phyloP scores from a whole-genome alignment of 1,284 basidiomycete species.

The Leccinum laetum region DNA sequence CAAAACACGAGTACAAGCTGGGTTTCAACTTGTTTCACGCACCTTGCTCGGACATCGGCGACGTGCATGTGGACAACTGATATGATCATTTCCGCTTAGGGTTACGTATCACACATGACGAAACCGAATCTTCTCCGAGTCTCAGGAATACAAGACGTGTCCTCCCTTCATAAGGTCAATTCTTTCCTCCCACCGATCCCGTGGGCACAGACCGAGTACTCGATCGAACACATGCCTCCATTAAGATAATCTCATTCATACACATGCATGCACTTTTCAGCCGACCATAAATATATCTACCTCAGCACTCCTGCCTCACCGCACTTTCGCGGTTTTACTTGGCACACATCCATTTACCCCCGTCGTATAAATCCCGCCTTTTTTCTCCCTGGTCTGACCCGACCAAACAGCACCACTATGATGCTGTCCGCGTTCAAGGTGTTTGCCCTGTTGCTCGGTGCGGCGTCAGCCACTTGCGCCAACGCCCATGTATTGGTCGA shows the following conservation, averaged over 20 bases:
- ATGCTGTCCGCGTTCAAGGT: constrained; percentile 17
- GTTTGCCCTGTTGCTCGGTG: constrained; percentile 16
- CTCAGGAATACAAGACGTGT: not conserved
- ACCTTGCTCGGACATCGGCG: not conserved
- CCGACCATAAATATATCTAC: not conserved
- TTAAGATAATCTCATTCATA: not conserved
- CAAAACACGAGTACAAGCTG: not conserved
- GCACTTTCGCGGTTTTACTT: not conserved
- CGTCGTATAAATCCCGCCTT: constrained; percentile 4
- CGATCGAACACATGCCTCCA: not conserved
- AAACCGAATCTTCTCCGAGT: not conserved
- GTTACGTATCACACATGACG: not conserved
- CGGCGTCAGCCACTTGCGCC: constrained; percentile 12
- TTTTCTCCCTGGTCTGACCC: not conserved
- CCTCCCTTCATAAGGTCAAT: not conserved
- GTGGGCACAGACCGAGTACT: not conserved
- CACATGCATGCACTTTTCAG: not conserved
- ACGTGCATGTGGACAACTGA: not conserved
- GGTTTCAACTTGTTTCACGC: not conserved
- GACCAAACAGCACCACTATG: not conserved
- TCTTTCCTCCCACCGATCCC: not conserved
- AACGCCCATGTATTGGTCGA: constrained; percentile 53
- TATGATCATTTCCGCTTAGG: not conserved
- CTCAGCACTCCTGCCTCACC: not conserved
- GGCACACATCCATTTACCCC: not conserved